Percentiles rank a stretch among this genome's conserved stretches.
These are phyloP conservation scores for Morella rubra DNA, from an alignment of 306 rosid genomes.

Conservation along the genomic window DNA sequence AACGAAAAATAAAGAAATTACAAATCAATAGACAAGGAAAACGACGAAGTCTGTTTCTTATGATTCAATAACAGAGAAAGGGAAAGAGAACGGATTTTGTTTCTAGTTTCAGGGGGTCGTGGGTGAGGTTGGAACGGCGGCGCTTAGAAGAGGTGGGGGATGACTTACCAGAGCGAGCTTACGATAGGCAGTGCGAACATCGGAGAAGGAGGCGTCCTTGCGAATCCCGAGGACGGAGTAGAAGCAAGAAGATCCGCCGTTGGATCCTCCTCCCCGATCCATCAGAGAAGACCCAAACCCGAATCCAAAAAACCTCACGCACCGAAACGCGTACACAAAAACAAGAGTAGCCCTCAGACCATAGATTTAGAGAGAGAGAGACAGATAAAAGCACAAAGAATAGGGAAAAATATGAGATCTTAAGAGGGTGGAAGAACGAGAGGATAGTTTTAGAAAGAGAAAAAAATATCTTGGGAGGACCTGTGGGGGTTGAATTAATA, in stretches of 20 bases:
- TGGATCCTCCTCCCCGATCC: conserved; percentile 86
- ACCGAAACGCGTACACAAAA: background rate
- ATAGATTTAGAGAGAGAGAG: background rate
- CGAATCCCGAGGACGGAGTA: conserved; percentile 82
- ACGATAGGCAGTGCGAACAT: conserved; percentile 83
- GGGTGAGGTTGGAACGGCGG: background rate
- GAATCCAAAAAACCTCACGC: background rate
- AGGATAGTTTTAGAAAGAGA: background rate
- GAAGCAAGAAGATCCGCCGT: conserved; percentile 80
- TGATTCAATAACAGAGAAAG: background rate
- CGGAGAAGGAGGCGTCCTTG: conserved; percentile 82
- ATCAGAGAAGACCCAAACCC: conserved; percentile 28
- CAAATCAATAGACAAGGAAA: background rate
- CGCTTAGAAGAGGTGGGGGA: background rate
- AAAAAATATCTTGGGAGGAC: background rate
- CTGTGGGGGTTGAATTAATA: background rate
- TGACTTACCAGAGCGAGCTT: conserved; percentile 76
- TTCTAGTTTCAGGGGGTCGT: background rate
- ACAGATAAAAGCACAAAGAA: conserved; percentile 5
- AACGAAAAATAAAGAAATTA: background rate
- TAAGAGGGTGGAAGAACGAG: background rate
- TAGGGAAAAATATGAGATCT: conserved; percentile 4
- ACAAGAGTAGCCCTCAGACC: background rate
- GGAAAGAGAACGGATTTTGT: background rate
- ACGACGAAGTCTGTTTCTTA: background rate